Evolutionary conservation across 2,329 filamentous ascomycete species (phyloP), one percentile per base, ranked within the genome.

Genomic region (Aureobasidium sp.): DNA sequence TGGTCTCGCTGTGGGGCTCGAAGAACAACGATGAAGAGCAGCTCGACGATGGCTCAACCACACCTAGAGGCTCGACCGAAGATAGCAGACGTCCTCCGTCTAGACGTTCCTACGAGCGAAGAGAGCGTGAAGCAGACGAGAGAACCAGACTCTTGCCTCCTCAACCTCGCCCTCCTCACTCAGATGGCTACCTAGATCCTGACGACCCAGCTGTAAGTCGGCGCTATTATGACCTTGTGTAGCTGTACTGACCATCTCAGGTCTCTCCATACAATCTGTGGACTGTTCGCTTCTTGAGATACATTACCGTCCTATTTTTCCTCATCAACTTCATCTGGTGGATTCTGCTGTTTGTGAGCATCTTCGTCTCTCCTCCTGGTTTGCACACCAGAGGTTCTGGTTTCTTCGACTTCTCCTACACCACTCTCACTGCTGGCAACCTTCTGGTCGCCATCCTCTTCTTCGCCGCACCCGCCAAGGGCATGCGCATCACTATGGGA

Each of bases 181-280:
- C 84, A 47, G 83, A 88, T 71, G 81, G 80, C 55, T 92, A 87
- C 69, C 78, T 92, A 61, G 88, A 87, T 69, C 88, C 89, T 13
- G 88, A 92, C 78, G 89, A 92, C 72, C 89, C 89, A 72, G 89
- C 89, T 66, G 89, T 96, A 75, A 74, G 84, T 71, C 37, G 34
- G 1, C 24, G 37, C 34, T 17, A 24, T 17, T 26, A 47, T 62
- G 13, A 1, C 29, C 5, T 17, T 32, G 32, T 17, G 15, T 37
- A 37, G 26, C 26, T 47, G 15, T 44, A 63, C 69, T 74, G 63
- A 72, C 47, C 13, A 24, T 13, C 8, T 4, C 55, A 78, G 80
- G 87, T 90, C 27, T 90, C 91, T 3, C 94, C 94, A 0, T 97
- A 97, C 77, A 99, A 99, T 69, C 84, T 97, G 41, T 96, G 92